Evolutionary conservation across 176 grass and related monocot genomes (phyloP), one percentile per base, ranked within the genome.

Genomic region (Cenchrus fungigraminus): DNA sequence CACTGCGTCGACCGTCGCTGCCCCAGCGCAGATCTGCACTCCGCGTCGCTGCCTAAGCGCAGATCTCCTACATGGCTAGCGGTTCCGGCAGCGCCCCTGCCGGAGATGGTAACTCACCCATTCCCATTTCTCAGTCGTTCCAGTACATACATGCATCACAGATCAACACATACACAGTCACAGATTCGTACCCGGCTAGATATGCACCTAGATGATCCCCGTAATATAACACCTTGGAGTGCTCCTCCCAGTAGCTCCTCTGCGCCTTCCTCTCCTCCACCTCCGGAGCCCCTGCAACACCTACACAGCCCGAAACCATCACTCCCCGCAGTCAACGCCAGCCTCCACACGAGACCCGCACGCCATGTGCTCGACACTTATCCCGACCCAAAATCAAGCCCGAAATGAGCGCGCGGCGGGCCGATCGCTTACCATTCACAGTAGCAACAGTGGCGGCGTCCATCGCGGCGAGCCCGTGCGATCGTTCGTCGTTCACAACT

Each of bases 171-270:
- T 25, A 25, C 25, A 25, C 25, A 25, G 25, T 25, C 25, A 25
- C 25, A 25, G 25, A 25, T 25, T 25, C 25, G 25, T 25, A 25
- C 25, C 25, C 25, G 25, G 25, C 25, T 25, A 25, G 25, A 25
- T 25, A 25, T 25, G 25, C 25, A 25, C 25, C 25, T 25, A 25
- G 25, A 25, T 25, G 25, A 25, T 25, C 25, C n/a, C 25, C 25
- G 25, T 25, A 25, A 25, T 25, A 25, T 25, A 25, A 25, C 25
- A 25, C 25, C 25, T 50, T 90, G 61, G 96, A 95, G 80, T 92
- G 93, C 73, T 98, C 93, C 77, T 92, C 90, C 93, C 91, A 98
- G 87, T 94, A 98, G 19, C n/a, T 94, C 86, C 90, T 98, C 72
- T 95, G 91, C 47, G 80, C 88, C 56, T 83, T 78, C 85, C 96